Evolutionary conservation across 2,329 filamentous ascomycete genomes (phyloP), one percentile per base, ranked within the genome.

Genomic region (Venturia aucupariae): DNA sequence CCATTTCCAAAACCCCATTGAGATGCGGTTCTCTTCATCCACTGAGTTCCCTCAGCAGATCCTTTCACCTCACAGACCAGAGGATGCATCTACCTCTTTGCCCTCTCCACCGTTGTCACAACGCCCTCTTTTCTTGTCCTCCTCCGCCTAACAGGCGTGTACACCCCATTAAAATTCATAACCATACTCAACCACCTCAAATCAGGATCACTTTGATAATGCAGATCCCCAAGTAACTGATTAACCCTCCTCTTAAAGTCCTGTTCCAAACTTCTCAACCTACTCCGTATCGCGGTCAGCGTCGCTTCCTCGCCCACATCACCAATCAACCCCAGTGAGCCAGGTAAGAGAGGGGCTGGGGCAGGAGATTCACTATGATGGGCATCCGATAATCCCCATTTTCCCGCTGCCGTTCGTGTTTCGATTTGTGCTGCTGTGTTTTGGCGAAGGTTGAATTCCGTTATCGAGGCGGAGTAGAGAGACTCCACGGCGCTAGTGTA

Each of bases 131-230:
- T 54, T 13, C 35, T 46, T 27, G 30, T 42, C 55, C 59, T 61
- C 76, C 86, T 86, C 73, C 87, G 84, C 70, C 86, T 82, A 55
- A 87, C 84, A 17, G 90, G 90, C 75, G 90, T 85, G 75, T 97
- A 97, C 32, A 96, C 90, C 74, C 97, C 93, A 76, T 99, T 99
- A 77, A 97, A 99, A 77, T 97, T 99, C 91, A 99, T 97, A 48
- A 94, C 90, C 59, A 97, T 92, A 46, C 91, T 94, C 68, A 99
- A 78, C 80, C 97, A 97, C 64, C 93, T 84, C 86, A 99, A 90
- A 75, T 99, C 94, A 62, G 92, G 87, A 74, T 99, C 94, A 0
- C 92, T 88, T 76, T 97, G 93, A 76, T 95, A 93, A 10, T 91
- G 89, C 67, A 99, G 76, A 74, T 99, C 95, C 17, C 94, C 92